Percentiles rank a stretch among this genome's conserved stretches.
phyloP scores from a whole-genome alignment of 495 filamentous ascomycete species.

The Lichenothelia convexa region DNA sequence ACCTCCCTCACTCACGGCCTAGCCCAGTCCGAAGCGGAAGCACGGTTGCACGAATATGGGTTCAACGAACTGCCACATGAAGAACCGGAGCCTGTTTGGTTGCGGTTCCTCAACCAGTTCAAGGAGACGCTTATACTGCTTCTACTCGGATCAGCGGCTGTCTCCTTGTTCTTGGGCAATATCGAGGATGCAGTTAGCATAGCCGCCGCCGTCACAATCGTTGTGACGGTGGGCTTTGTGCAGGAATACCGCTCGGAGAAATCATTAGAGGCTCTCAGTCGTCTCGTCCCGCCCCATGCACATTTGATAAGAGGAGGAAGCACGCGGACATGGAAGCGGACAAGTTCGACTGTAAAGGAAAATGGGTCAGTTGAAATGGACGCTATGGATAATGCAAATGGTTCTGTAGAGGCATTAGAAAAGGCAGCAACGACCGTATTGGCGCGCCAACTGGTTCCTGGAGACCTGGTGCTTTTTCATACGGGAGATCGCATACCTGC shows the following conservation, averaged over 20 bases:
- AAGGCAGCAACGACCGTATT: conserved; percentile 64
- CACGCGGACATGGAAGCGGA: conserved; percentile 27
- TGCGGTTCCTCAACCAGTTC: conserved; percentile 92
- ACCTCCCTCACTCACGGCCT: conserved; percentile 75
- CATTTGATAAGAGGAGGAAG: conserved; percentile 55
- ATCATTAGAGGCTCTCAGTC: conserved; percentile 84
- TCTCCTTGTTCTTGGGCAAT: conserved; percentile 87
- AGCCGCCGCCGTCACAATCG: conserved; percentile 83
- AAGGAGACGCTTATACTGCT: conserved; percentile 77
- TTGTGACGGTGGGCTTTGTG: conserved; percentile 88
- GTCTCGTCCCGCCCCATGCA: conserved; percentile 83
- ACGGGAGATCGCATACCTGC: conserved; percentile 94
- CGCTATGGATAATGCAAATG: conserved; percentile 17
- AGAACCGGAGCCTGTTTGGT: conserved; percentile 81
- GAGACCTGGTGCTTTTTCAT: conserved; percentile 81
- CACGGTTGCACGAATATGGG: conserved; percentile 61
- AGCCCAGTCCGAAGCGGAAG: conserved; percentile 57
- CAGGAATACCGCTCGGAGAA: conserved; percentile 98
- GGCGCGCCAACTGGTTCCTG: conserved; percentile 71
- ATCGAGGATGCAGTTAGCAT: conserved; percentile 94
- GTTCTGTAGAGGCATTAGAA: conserved; percentile 36
- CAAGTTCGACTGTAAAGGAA: conserved; percentile 9
- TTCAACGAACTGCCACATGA: conserved; percentile 91
- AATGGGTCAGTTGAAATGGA: conserved; percentile 20
- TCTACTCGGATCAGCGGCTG: conserved; percentile 73